Conservation (phyloP, 345 rosid genomes). For the Hibiscus mutabilis region DNA sequence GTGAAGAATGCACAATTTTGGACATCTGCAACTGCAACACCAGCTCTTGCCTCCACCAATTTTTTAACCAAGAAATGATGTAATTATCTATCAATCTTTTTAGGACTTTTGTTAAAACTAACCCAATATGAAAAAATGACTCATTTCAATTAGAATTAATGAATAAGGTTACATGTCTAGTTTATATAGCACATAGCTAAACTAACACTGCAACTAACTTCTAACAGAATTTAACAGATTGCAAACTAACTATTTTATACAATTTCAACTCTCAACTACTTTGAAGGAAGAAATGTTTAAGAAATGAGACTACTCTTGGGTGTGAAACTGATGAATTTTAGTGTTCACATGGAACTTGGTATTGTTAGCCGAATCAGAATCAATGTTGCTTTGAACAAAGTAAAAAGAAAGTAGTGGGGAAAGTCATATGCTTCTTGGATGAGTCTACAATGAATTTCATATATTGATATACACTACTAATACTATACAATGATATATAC, state of each 20-base stretch:
- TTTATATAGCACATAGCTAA: no score
- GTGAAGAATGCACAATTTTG: conserved; percentile 86
- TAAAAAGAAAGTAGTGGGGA: neutral
- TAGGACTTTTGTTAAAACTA: neutral
- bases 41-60: conserved; percentile 13
- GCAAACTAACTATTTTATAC: no score
- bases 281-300: neutral
- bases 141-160: no score
- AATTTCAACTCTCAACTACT: no score
- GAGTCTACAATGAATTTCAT: no score
- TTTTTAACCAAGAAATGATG: conserved; percentile 17
- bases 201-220: no score
- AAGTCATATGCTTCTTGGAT: neutral
- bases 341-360: conserved; percentile 12
- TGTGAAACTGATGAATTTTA: neutral
- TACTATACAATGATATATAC: no score
- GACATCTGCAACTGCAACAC: conserved; percentile 27
- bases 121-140: no score
- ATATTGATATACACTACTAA: no score
- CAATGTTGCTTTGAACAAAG: conserved; percentile 8
- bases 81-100: neutral
- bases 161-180: no score
- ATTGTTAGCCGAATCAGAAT: conserved; percentile 14
- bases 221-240: no score
- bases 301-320: neutral